These are phyloP conservation scores for Arabidopsis suecica DNA, from an alignment of 345 rosid species.

Conservation along the genomic window DNA sequence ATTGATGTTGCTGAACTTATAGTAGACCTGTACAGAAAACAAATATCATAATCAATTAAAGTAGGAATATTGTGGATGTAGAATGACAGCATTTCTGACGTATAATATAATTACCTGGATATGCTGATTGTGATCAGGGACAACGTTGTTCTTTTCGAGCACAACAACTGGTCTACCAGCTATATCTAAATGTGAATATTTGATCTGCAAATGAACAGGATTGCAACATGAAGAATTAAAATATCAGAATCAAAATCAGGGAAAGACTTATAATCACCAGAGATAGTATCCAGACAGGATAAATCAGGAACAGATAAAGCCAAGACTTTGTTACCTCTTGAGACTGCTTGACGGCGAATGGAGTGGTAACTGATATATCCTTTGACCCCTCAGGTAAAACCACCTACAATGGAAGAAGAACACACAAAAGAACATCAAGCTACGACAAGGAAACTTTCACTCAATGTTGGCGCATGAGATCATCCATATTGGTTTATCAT, in stretches of 20 bases:
- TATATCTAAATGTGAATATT: conserved; percentile 88
- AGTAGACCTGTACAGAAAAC: conserved; percentile 68
- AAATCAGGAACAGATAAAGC: background rate
- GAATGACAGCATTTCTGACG: background rate
- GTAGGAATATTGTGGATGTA: background rate
- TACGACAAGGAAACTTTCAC: background rate
- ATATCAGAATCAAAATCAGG: background rate
- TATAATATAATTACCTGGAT: conserved; percentile 66
- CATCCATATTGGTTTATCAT: background rate
- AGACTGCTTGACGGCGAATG: conserved; percentile 72
- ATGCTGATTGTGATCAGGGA: conserved; percentile 88
- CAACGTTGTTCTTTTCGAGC: conserved; percentile 76
- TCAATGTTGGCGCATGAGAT: background rate
- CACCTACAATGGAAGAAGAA: conserved; percentile 56
- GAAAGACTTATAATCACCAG: conserved; percentile 14
- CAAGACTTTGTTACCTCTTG: conserved; percentile 67
- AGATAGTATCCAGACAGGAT: background rate
- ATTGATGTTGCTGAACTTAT: conserved; percentile 77
- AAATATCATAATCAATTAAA: background rate
- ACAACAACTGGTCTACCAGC: conserved; percentile 87
- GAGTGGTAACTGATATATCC: conserved; percentile 69
- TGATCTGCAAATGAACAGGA: conserved; percentile 54
- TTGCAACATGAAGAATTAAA: conserved; percentile 13
- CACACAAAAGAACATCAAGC: conserved; percentile 15
- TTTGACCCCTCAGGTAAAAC: conserved; percentile 91